Evolutionary conservation across 371 early-diverging fungal genomes (phyloP), one percentile per base, ranked within the genome.

Genomic region (Mortierella sp.): DNA sequence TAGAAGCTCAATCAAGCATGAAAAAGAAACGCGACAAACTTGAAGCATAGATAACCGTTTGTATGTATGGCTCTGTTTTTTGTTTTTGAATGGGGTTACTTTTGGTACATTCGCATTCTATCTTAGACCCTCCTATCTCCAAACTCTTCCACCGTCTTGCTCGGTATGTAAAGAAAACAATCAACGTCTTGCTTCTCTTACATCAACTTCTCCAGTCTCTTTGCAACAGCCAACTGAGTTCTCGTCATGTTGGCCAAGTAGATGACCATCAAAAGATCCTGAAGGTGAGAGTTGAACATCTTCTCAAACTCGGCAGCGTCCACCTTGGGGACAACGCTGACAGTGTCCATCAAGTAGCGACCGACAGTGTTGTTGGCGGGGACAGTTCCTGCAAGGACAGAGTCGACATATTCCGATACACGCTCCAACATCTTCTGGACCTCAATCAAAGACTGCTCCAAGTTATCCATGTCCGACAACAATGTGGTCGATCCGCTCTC

Each of bases 161-260:
- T 26, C 40, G 57, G 28, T 73, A 55, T 55, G 11, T 51, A 46
- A 44, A 70, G 40, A 46, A 9, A 19, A 69, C 6, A 46, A 48
- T 48, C 4, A 71, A 26, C 40, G 51, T 57, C 44, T 57, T 16
- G 55, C 11, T 44, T 78, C 44, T 53, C 67, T 87, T 90, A 93
- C 73, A 94, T 91, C 88, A 96, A 91, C 79, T 92, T 93, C 84
- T 97, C 95, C 78, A 98, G 92, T 78, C 95, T 91, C 88, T 97
- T 96, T 75, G 98, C 96, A 89, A 98, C 94, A 79, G 95, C 94
- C 75, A 98, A 92, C 90, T 98, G 98, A 37, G 97, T 95, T 75
- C 97, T 94, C 50, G 98, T 97, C 89, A 98, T 94, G 90, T 97
- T 96, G 81, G 97, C 95, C 72, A 98, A 92, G 87, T 98, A 97